phyloP scores from a whole-genome alignment of 1,284 basidiomycete genomes.

The Leccinum ponderosum region DNA sequence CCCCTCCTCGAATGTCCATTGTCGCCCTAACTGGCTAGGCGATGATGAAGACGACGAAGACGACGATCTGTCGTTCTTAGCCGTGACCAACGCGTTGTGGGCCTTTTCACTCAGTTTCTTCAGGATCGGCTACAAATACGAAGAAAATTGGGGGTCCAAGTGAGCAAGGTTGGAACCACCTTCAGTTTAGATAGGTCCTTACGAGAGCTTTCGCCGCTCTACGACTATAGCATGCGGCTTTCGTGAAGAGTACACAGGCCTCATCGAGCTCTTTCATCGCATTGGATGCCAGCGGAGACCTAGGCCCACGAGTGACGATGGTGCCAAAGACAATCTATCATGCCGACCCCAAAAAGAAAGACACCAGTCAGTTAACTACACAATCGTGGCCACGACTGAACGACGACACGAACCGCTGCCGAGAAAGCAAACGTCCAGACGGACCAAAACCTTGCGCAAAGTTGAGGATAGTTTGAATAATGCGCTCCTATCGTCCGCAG shows the following conservation, averaged over 20 bases:
- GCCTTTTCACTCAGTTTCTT: conserved; percentile 58
- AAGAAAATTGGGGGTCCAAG: not conserved
- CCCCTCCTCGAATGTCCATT: conserved; percentile 45
- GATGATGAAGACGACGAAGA: not conserved
- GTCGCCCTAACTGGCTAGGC: conserved; percentile 35
- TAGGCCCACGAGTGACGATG: conserved; percentile 63
- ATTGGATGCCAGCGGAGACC: conserved; percentile 54
- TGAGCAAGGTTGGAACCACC: conserved; percentile 1
- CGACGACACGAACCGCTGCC: conserved; percentile 48
- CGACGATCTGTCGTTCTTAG: conserved; percentile 35
- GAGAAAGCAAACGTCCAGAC: conserved; percentile 70
- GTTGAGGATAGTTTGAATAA: conserved; percentile 50
- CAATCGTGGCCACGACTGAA: not conserved
- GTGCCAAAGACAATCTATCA: conserved; percentile 64
- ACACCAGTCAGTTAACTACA: too few relatives aligned
- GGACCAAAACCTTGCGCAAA: conserved; percentile 55
- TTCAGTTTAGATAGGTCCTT: conserved; percentile 23
- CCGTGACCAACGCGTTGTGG: conserved; percentile 42
- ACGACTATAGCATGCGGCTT: conserved; percentile 53
- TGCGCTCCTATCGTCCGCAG: conserved; percentile 57
- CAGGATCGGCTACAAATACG: conserved; percentile 49
- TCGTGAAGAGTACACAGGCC: conserved; percentile 58
- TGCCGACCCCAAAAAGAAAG: not conserved
- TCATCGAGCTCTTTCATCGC: conserved; percentile 65
- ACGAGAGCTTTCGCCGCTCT: conserved; percentile 63